Conservation (phyloP, 192 early-diverging fungal species). For the Backusella parvicylindrica region DNA sequence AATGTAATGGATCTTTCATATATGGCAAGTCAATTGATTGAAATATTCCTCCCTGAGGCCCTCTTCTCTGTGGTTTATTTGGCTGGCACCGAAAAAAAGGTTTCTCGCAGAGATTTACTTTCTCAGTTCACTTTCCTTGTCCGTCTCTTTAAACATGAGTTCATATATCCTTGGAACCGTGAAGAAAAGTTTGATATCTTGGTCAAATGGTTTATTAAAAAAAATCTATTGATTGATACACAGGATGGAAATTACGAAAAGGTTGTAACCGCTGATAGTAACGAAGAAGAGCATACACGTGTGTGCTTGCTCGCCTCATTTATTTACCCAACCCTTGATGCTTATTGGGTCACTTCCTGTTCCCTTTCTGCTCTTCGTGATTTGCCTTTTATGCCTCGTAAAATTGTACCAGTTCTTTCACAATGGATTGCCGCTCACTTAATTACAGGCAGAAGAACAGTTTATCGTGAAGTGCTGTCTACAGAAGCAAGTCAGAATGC, state of each 20-base stretch:
- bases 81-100: not conserved
- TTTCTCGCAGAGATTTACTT: constrained; percentile 18
- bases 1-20: constrained; percentile 38
- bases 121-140: constrained; percentile 30
- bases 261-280: not conserved
- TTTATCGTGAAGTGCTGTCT: constrained; percentile 38
- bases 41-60: constrained; percentile 30
- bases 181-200: constrained; percentile 25
- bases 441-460: constrained; percentile 34
- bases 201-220: constrained; percentile 9
- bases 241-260: constrained; percentile 4
- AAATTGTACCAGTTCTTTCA: constrained; percentile 33
- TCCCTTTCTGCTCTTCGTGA: constrained; percentile 38
- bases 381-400: constrained; percentile 37
- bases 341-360: constrained; percentile 39
- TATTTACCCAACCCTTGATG: constrained; percentile 35
- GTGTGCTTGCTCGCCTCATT: constrained; percentile 35
- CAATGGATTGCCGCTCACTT: constrained; percentile 43
- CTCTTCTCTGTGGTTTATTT: constrained; percentile 33
- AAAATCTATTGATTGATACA: constrained; percentile 13
- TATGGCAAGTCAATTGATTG: constrained; percentile 35
- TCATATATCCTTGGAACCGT: constrained; percentile 31
- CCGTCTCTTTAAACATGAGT: constrained; percentile 31
- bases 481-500: constrained; percentile 35
- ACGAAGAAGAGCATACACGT: constrained; percentile 20